Evolutionary conservation across 495 filamentous ascomycete genomes (phyloP).

Genomic region (Penicillium herquei): DNA sequence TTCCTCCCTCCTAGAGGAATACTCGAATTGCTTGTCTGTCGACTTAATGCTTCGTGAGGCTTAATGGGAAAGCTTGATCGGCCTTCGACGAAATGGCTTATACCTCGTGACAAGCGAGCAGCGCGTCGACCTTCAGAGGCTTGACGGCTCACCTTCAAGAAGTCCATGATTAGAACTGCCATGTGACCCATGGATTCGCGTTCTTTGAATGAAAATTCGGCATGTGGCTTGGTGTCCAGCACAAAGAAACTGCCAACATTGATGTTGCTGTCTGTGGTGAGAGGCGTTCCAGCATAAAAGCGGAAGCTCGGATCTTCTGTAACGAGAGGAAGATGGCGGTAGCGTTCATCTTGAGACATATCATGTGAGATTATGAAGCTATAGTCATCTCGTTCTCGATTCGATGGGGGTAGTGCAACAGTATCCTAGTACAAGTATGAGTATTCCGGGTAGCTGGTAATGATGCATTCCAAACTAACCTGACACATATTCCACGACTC

Average conservation of each 20-base stretch:
- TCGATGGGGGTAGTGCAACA: slow-evolving; percentile 37
- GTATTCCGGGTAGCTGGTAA: not conserved
- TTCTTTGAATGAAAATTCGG: slow-evolving; percentile 30
- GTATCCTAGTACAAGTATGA: slow-evolving; percentile 15
- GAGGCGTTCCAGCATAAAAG: slow-evolving; percentile 50
- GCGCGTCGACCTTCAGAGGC: slow-evolving; percentile 56
- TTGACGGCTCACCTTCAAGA: slow-evolving; percentile 58
- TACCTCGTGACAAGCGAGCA: slow-evolving; percentile 54
- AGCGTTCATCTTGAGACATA: slow-evolving; percentile 39
- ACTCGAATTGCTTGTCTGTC: not conserved
- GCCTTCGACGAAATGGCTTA: slow-evolving; percentile 62
- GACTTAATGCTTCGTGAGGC: not conserved
- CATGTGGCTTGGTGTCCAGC: slow-evolving; percentile 49
- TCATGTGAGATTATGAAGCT: slow-evolving; percentile 42
- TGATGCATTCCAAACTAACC: slow-evolving; percentile 11
- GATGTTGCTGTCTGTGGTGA: slow-evolving; percentile 64
- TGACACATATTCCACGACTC: slow-evolving; percentile 47
- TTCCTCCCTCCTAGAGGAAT: not conserved
- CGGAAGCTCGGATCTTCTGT: slow-evolving; percentile 37
- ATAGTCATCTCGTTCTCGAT: slow-evolving; percentile 17
- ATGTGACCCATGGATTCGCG: slow-evolving; percentile 42
- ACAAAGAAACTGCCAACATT: slow-evolving; percentile 70
- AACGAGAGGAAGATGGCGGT: slow-evolving; percentile 42
- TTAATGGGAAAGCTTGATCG: slow-evolving; percentile 25
- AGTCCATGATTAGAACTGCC: slow-evolving; percentile 57